Percentiles rank a stretch among this genome's conserved stretches.
These are phyloP conservation scores for Kalmusia sp. DNA, from an alignment of 2,329 filamentous ascomycete genomes.

Conservation along the genomic window DNA sequence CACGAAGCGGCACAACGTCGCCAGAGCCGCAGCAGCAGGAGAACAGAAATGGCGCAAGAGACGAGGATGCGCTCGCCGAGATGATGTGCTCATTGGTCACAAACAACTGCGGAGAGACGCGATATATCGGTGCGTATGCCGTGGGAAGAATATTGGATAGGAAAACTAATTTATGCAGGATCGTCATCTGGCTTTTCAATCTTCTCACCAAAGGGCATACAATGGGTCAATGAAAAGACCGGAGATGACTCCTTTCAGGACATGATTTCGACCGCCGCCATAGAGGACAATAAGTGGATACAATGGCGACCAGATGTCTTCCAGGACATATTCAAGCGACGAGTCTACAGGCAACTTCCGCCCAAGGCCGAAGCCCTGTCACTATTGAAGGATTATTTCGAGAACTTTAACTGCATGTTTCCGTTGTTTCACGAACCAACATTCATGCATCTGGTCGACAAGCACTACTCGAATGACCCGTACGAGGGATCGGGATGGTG, in stretches of 20 bases:
- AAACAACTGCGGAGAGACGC: slow-evolving; percentile 90
- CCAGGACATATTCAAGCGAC: slow-evolving; percentile 85
- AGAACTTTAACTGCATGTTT: slow-evolving; percentile 99
- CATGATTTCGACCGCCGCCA: slow-evolving; percentile 87
- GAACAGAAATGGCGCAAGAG: slow-evolving; percentile 45
- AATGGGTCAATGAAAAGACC: slow-evolving; percentile 98
- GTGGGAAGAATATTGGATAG: not conserved
- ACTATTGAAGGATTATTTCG: slow-evolving; percentile 90
- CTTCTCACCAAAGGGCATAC: slow-evolving; percentile 96
- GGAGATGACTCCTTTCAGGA: slow-evolving; percentile 94
- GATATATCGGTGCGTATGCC: slow-evolving; percentile 79
- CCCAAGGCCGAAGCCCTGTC: slow-evolving; percentile 87
- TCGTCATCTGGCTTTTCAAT: slow-evolving; percentile 98
- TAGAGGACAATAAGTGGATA: slow-evolving; percentile 94
- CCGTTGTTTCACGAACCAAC: slow-evolving; percentile 97
- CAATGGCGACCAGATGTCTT: slow-evolving; percentile 99
- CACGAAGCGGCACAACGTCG: slow-evolving; percentile 58
- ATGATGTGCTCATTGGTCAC: slow-evolving; percentile 99
- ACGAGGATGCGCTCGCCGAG: slow-evolving; percentile 89
- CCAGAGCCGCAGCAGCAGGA: slow-evolving; percentile 55
- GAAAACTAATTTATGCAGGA: slow-evolving; percentile 59
- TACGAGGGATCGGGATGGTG: slow-evolving; percentile 98
- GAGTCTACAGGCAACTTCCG: slow-evolving; percentile 83
- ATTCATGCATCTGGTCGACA: slow-evolving; percentile 96
- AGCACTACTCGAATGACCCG: slow-evolving; percentile 89